A percentile compares a stretch with the other conserved stretches of the same genome.
phyloP scores from a whole-genome alignment of 768 basidiomycete species.

The Exsudoporus frostii region DNA sequence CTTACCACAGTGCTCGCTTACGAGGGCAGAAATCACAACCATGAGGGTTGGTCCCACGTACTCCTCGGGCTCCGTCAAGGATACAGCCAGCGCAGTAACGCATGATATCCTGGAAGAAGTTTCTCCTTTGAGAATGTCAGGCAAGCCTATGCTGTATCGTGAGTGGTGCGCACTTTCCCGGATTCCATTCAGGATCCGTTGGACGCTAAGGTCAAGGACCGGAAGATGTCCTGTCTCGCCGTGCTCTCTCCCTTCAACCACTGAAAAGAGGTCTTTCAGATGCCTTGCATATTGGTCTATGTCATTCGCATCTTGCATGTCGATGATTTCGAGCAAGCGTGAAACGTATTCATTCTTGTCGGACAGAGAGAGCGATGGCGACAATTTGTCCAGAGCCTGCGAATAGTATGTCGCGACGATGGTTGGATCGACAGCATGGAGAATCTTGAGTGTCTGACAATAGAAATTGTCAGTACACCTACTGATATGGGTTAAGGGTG shows the following conservation, averaged over 20 bases:
- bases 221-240: conserved; percentile 29
- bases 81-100: conserved; percentile 43
- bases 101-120: conserved; percentile 41
- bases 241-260: conserved; percentile 34
- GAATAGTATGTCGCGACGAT: conserved; percentile 58
- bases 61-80: conserved; percentile 38
- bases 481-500: background rate
- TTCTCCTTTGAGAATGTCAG: conserved; percentile 35
- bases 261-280: conserved; percentile 41
- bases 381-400: conserved; percentile 39
- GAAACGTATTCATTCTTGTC: conserved; percentile 42
- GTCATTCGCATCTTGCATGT: conserved; percentile 44
- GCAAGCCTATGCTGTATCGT: background rate
- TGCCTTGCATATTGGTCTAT: conserved; percentile 57
- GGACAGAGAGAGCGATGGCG: conserved; percentile 29
- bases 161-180: conserved; percentile 43
- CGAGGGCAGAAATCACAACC: conserved; percentile 65
- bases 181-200: conserved; percentile 49
- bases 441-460: conserved; percentile 55
- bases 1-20: conserved; percentile 56
- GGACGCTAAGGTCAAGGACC: conserved; percentile 57
- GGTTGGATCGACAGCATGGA: conserved; percentile 53
- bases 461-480: conserved; percentile 4
- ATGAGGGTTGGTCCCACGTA: conserved; percentile 55
- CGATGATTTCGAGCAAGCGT: conserved; percentile 55